Conservation (phyloP, 1,139 yeast genomes). For the Pichia sp. region DNA sequence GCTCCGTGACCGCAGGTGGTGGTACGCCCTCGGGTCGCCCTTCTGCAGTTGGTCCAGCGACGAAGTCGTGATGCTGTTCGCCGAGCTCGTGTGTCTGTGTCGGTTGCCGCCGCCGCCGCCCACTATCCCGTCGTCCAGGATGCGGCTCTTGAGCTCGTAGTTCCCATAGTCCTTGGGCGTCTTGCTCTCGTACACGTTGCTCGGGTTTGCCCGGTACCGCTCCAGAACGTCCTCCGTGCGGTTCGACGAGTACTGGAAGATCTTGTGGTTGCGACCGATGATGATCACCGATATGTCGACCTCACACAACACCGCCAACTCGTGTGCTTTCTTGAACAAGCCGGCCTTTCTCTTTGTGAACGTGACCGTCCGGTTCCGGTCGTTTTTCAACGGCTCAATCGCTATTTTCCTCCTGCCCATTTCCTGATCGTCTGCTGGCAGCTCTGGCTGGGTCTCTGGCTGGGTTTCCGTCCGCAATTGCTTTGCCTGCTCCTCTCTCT, state of each 20-base stretch:
- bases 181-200: conserved; percentile 50
- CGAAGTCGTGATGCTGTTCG: conserved; percentile 1
- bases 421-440: not conserved
- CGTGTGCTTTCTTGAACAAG: conserved; percentile 92
- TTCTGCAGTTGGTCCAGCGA: not conserved
- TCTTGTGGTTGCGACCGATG: conserved; percentile 68
- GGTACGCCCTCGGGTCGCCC: not conserved
- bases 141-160: conserved; percentile 27
- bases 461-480: not conserved
- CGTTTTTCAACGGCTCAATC: conserved; percentile 86
- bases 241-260: conserved; percentile 67
- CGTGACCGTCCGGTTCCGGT: conserved; percentile 82
- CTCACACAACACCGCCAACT: conserved; percentile 84
- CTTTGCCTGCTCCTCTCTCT: not conserved
- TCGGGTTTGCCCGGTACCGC: conserved; percentile 39
- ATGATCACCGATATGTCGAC: conserved; percentile 91
- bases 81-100: conserved; percentile 8
- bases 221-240: conserved; percentile 53
- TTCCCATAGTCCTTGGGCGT: conserved; percentile 48
- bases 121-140: conserved; percentile 10
- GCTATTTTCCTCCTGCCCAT: conserved; percentile 98
- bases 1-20: conserved; percentile 7
- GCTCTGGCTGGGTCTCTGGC: not conserved
- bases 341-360: conserved; percentile 95
- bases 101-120: not conserved